Evolutionary conservation across 164 flowering plant genomes (phyloP).

Genomic region (Nymphaea thermarum): DNA sequence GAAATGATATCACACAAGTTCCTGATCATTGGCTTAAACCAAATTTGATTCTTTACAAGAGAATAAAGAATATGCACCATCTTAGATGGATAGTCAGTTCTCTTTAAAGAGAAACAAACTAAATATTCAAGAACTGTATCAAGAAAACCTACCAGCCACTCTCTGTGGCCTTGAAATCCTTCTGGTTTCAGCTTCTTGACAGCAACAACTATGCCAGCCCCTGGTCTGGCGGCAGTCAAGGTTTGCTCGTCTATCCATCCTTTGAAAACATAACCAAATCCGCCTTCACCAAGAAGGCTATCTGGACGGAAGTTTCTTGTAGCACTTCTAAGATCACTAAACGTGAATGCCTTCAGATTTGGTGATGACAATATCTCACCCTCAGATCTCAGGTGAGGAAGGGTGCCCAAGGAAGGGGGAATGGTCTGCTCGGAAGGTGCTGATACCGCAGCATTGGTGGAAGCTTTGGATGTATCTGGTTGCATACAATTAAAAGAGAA

Average conservation of each 20-base stretch:
- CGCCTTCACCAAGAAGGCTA: slow-evolving; percentile 55
- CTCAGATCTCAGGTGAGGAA: slow-evolving; percentile 37
- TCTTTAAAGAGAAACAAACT: neutral
- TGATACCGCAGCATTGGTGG: slow-evolving; percentile 10
- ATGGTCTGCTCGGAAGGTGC: slow-evolving; percentile 11
- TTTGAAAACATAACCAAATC: slow-evolving; percentile 54
- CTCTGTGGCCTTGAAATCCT: slow-evolving; percentile 61
- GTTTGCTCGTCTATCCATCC: slow-evolving; percentile 49
- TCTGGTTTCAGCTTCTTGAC: slow-evolving; percentile 58
- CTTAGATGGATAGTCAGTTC: neutral
- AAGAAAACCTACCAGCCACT: slow-evolving; percentile 46
- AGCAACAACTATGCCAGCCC: slow-evolving; percentile 41
- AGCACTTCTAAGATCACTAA: slow-evolving; percentile 34
- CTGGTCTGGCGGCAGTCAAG: slow-evolving; percentile 30
- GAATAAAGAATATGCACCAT: neutral
- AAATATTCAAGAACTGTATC: neutral
- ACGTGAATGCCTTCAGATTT: slow-evolving; percentile 38
- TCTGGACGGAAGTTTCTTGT: slow-evolving; percentile 46
- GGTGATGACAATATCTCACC: slow-evolving; percentile 38
- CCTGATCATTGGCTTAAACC: too few relatives aligned
- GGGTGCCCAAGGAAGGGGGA: slow-evolving; percentile 11
- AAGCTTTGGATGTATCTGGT: slow-evolving; percentile 6
- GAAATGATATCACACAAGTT: too few relatives aligned
- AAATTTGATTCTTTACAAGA: too few relatives aligned
- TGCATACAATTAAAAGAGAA: neutral